phyloP scores from a whole-genome alignment of 768 basidiomycete genomes.

The Kwoniella sp. region DNA sequence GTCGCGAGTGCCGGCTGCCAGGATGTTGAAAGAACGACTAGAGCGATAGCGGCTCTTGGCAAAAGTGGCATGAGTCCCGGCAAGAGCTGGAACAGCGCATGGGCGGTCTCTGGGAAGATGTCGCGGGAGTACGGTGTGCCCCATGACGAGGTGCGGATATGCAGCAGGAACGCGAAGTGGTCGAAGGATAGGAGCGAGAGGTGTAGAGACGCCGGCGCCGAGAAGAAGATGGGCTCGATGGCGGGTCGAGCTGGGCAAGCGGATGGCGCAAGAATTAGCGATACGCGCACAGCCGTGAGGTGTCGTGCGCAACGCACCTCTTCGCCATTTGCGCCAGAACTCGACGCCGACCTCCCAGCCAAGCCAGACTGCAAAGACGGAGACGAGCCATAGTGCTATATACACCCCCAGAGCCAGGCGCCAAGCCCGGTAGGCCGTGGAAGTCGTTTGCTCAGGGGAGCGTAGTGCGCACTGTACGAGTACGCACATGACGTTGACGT shows the following conservation, averaged over 20 bases:
- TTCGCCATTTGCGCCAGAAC: slow-evolving; percentile 49
- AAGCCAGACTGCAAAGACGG: slow-evolving; percentile 67
- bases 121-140: slow-evolving; percentile 53
- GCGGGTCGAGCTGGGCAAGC: slow-evolving; percentile 65
- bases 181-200: slow-evolving; percentile 73
- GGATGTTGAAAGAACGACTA: slow-evolving; percentile 69
- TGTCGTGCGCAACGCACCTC: slow-evolving; percentile 44
- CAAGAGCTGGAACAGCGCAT: slow-evolving; percentile 76
- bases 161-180: slow-evolving; percentile 76
- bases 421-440: too few species aligned
- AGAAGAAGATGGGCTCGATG: slow-evolving; percentile 77
- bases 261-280: not conserved
- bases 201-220: slow-evolving; percentile 69
- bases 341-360: slow-evolving; percentile 55
- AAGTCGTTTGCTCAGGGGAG: too few species aligned
- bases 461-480: slow-evolving; percentile 73
- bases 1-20: slow-evolving; percentile 56
- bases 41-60: slow-evolving; percentile 70
- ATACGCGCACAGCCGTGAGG: not conserved
- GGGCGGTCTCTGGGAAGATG: slow-evolving; percentile 75
- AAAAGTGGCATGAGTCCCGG: slow-evolving; percentile 76
- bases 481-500: slow-evolving; percentile 82
- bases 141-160: slow-evolving; percentile 66
- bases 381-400: slow-evolving; percentile 71
- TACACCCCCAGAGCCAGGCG: slow-evolving; percentile 76